Evolutionary conservation across 805 yeast species (phyloP), one percentile per base, ranked within the genome.

Genomic region (Candida railenensis): DNA sequence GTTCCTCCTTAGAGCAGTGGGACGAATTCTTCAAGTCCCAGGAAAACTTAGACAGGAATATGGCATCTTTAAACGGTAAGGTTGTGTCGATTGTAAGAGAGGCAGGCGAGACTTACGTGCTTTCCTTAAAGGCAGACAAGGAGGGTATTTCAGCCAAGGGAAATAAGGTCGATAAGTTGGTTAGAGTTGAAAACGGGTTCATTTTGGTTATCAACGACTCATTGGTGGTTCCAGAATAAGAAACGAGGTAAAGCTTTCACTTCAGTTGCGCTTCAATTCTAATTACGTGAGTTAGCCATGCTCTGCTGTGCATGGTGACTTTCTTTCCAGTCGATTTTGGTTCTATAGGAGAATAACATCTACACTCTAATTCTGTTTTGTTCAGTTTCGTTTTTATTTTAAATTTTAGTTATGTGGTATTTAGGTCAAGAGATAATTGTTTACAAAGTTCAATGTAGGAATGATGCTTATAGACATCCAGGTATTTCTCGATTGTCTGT

Each of bases 161-260:
- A 25, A 8, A 34, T 32, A 22, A 14, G 14, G 45, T 42, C 3
- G 32, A 11, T 4, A 20, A 42, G 8, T 16, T 28, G 20, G 22
- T 36, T 8, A 12, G 28, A 52, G 75, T 69, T 11, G 72, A 63
- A 21, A 71, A 71, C 48, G 77, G 76, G 11, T 57, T 62, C 47
- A 58, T 72, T 4, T 66, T 72, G 48, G 66, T 70, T 4, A 61
- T 71, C 37, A 66, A 66, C 44, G 67, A 67, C 40, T 60, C 59
- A 25, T 64, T 71, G 48, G 61, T 55, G 16, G 57, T 52, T 46
- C 67, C 69, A 5, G 22, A 38, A 34, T n/a, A 5, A 30, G 20
- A 25, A 25, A 25, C 11, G 30, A 25, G 30, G n/a, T n/a, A n/a
- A n/a, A n/a, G n/a, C n/a, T n/a, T n/a, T n/a, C n/a, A n/a, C n/a